Evolutionary conservation across 352 stramenopile species (phyloP), one percentile per base, ranked within the genome.

Genomic region (Pythium utonaiense): DNA sequence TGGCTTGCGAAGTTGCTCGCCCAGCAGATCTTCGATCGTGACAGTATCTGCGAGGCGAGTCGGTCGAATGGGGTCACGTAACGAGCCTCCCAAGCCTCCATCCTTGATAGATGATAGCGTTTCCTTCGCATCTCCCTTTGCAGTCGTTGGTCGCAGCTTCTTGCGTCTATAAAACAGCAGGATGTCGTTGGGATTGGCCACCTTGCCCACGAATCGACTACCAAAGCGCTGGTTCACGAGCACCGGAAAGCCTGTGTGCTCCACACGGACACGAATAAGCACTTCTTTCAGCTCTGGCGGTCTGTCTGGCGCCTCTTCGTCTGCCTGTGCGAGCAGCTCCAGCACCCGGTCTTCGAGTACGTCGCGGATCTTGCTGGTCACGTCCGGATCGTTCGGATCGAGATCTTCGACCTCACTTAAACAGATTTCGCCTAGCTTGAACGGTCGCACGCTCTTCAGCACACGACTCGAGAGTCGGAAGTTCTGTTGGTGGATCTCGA

Each of bases 381-480:
- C 80, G 52, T 95, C 75, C 5, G 89, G 86, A 67, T 98, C 91
- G 52, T 98, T 90, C 19, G 90, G 86, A 69, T 98, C 91, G 3
- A 98, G 66, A 21, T 86, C 76, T 28, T 91, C 82, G 47, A 97
- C 64, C 47, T 95, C 84, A n/a, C 59, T 80, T 3, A 98, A 71
- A 50, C 79, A 70, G 22, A 99, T 69, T 38, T 99, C 92, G 13
- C 75, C 83, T 66, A 98, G 90, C 52, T 93, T 91, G 76, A 99
- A 99, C 9, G 88, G 89, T 17, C 96, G 87, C 10, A 99, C 95
- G 31, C 88, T 93, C 45, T 86, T 84, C 27, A 99, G 71, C 16
- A 83, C 80, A 16, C 88, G 78, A 6, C 84, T 83, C 4, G 63
- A 81, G 61, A 98, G 74, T 2, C 95, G 85, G 61, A 98, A 98